These are phyloP conservation scores for Tylopilus subfusipes DNA, from an alignment of 768 basidiomycete genomes.

Conservation along the genomic window DNA sequence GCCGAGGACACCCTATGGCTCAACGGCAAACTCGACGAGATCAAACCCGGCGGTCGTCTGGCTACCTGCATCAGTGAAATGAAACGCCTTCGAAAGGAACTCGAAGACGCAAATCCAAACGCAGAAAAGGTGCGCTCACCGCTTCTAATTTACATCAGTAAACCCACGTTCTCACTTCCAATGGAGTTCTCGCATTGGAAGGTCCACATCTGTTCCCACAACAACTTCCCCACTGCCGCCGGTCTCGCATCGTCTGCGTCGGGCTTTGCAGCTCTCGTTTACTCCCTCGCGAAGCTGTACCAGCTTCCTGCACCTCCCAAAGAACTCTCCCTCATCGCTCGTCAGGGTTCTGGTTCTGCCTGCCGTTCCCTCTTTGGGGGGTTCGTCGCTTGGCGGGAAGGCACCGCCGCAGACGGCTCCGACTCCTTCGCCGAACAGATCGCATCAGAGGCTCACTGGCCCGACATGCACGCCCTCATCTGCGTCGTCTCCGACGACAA, in stretches of 20 bases:
- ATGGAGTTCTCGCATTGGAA: slow-evolving; percentile 37
- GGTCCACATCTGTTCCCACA: slow-evolving; percentile 90
- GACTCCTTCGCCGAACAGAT: slow-evolving; percentile 90
- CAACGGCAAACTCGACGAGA: slow-evolving; percentile 88
- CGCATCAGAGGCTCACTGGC: slow-evolving; percentile 86
- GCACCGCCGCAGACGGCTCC: slow-evolving; percentile 55
- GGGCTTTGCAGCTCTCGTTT: slow-evolving; percentile 92
- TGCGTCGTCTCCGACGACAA: slow-evolving; percentile 95
- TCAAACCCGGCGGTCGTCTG: slow-evolving; percentile 75
- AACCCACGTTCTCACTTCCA: background rate
- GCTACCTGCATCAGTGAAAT: slow-evolving; percentile 85
- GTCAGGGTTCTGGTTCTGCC: slow-evolving; percentile 96
- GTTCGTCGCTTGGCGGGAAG: slow-evolving; percentile 87
- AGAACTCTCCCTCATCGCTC: slow-evolving; percentile 86
- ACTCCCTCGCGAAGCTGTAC: slow-evolving; percentile 87
- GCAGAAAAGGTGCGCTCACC: slow-evolving; percentile 57
- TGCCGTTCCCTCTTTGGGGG: slow-evolving; percentile 98
- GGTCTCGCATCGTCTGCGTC: slow-evolving; percentile 97
- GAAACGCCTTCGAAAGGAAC: slow-evolving; percentile 66
- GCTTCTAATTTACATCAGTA: background rate
- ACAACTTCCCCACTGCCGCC: slow-evolving; percentile 99
- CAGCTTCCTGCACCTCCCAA: slow-evolving; percentile 73
- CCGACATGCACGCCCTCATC: slow-evolving; percentile 93
- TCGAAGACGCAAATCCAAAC: slow-evolving; percentile 67
- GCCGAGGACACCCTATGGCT: slow-evolving; percentile 84